Base-by-base conservation (phyloP, 257 asterid species). In the Rubia yunnanensis region DNA sequence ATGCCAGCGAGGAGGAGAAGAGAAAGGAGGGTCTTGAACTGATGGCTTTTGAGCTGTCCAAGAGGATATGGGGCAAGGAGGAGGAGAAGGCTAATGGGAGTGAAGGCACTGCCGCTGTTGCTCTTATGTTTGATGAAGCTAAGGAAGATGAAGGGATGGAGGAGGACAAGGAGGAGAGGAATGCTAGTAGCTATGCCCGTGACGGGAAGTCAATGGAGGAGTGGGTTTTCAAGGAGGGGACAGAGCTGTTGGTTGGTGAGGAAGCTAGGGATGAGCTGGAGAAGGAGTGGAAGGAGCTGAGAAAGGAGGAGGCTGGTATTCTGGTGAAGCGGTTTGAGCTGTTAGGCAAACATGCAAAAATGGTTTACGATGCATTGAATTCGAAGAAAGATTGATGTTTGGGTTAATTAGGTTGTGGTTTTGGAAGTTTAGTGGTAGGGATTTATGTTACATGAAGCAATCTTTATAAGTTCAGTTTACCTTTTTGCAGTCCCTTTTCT, bases 1-100 rank as follows among this genome's bases (percentile, higher is more conserved):
- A 81, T 26, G 78, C 73, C 36, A 32, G 7, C 6, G 65, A 85
- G 32, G 79, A 70, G 68, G 70, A 48, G 41, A 3, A 0, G 4
- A 8, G 36, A 32, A 32, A 32, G 36, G 36, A 32, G 3, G 36
- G 7, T n/a, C 4, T 70, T 77, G 95, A 85, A 71, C 85, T 68
- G 38, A 77, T 52, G 5, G 71, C 77, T 1, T 87, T 79, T 34
- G 83, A 82, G 0, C 66, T 85, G 69, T 83, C 91, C 0, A 77
- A 76, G 30, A 64, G 20, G 41, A 26, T 86, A 0, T 89, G 95
- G 96, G 89, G 86, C 5, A 71, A 8, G 14, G 78, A 38, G 20
- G 84, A 70, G 38, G 80, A 70, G 2, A 72, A 73, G 58, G 73
- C 70, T 23, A 78, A 76, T 32, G 79, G 73, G 22, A 65, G 36